Conservation (phyloP, 2,329 filamentous ascomycete species). For the Diaporthe sp. region DNA sequence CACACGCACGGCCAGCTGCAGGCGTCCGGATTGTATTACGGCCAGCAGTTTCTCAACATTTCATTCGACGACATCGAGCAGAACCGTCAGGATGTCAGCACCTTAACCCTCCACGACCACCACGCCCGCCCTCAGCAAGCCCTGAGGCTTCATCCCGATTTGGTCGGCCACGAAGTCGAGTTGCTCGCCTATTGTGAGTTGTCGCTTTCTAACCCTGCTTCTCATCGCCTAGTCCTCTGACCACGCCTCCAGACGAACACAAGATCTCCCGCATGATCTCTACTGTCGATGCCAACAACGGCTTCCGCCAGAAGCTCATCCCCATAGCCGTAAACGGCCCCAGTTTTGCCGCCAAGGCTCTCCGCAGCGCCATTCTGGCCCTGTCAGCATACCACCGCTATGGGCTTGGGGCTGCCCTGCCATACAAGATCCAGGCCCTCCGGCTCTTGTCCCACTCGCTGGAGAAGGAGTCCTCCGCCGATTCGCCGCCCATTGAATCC, state of each 20-base stretch:
- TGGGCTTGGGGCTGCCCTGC: slow-evolving; percentile 56
- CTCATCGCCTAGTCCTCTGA: not conserved
- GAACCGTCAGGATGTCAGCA: slow-evolving; percentile 47
- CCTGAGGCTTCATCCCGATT: slow-evolving; percentile 48
- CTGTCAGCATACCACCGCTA: slow-evolving; percentile 59
- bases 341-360: slow-evolving; percentile 53
- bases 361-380: slow-evolving; percentile 61
- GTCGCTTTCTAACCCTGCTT: not conserved
- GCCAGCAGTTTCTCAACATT: slow-evolving; percentile 56
- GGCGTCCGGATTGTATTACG: slow-evolving; percentile 49
- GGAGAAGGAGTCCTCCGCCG: slow-evolving; percentile 45
- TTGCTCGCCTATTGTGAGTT: slow-evolving; percentile 50
- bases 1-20: slow-evolving; percentile 42
- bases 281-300: slow-evolving; percentile 61
- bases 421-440: slow-evolving; percentile 59
- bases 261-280: slow-evolving; percentile 61
- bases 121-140: slow-evolving; percentile 45
- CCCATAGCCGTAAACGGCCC: slow-evolving; percentile 59
- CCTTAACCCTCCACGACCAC: slow-evolving; percentile 47
- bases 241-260: slow-evolving; percentile 51
- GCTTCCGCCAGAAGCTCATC: slow-evolving; percentile 60
- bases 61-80: slow-evolving; percentile 54
- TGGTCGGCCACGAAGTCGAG: slow-evolving; percentile 49
- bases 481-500: slow-evolving; percentile 51
- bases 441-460: slow-evolving; percentile 56